These are phyloP conservation scores for Decorospora gaudefroyi DNA, from an alignment of 2,329 filamentous ascomycete genomes.

Conservation along the genomic window DNA sequence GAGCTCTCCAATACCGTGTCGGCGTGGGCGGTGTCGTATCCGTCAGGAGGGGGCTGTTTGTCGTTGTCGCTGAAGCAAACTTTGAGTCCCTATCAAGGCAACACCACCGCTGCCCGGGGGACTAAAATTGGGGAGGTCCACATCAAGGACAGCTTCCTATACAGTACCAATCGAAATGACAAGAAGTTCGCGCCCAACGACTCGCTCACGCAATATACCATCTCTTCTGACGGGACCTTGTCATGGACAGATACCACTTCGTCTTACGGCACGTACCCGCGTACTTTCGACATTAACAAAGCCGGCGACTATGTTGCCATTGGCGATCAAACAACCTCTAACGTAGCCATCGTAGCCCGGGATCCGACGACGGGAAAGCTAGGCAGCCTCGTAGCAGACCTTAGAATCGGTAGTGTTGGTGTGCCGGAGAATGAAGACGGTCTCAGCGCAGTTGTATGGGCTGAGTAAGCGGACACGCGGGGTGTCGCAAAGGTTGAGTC, in stretches of 20 bases:
- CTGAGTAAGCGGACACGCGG: constrained; percentile 25
- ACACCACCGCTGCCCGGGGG: constrained; percentile 31
- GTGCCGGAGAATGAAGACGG: constrained; percentile 41
- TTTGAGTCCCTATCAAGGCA: constrained; percentile 40
- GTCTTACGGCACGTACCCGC: constrained; percentile 41
- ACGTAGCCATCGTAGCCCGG: constrained; percentile 41
- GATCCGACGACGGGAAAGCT: constrained; percentile 36
- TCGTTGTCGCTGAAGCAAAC: constrained; percentile 38
- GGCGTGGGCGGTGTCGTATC: constrained; percentile 39
- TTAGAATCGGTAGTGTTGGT: constrained; percentile 35
- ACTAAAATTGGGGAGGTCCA: constrained; percentile 43
- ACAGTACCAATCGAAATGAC: constrained; percentile 45
- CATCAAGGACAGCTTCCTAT: constrained; percentile 43
- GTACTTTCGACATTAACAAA: constrained; percentile 45
- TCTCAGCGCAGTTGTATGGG: constrained; percentile 44
- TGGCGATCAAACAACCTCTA: constrained; percentile 40
- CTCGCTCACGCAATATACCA: constrained; percentile 43
- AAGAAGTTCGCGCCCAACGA: constrained; percentile 43
- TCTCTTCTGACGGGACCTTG: constrained; percentile 35
- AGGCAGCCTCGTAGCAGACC: constrained; percentile 28
- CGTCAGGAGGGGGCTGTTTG: constrained; percentile 36
- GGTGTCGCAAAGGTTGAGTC: not conserved
- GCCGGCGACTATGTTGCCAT: constrained; percentile 40
- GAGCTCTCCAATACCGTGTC: constrained; percentile 43
- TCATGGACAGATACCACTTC: constrained; percentile 38